Conservation (phyloP, 257 asterid genomes). For the Coffea canephora region DNA sequence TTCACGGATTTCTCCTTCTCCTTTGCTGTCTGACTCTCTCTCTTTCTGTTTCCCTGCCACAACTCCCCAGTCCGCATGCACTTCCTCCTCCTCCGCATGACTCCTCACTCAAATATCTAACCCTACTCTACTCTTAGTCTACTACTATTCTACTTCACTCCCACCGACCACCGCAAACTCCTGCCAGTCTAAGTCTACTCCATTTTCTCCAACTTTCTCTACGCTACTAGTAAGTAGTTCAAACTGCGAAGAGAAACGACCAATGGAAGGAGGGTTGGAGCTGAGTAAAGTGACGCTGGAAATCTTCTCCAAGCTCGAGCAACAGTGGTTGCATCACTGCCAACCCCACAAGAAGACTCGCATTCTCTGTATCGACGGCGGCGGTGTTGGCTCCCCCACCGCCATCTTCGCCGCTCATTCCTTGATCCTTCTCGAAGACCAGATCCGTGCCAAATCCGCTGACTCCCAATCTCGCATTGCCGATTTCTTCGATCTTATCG, state of each 20-base stretch:
- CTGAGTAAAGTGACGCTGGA: slow-evolving; percentile 70
- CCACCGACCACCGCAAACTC: neutral
- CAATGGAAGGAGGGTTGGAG: slow-evolving; percentile 43
- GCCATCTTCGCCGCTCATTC: slow-evolving; percentile 63
- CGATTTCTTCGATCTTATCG: slow-evolving; percentile 79
- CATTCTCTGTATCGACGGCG: slow-evolving; percentile 79
- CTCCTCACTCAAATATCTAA: neutral
- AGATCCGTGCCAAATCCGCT: slow-evolving; percentile 71
- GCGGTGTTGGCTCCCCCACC: slow-evolving; percentile 43
- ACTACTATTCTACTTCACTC: neutral
- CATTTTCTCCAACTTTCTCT: no score
- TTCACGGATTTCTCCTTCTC: slow-evolving; percentile 39
- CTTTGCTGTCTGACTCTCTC: neutral
- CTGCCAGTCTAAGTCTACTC: no score
- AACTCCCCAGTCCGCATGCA: slow-evolving; percentile 12
- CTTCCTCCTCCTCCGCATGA: neutral
- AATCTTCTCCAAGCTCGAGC: slow-evolving; percentile 87
- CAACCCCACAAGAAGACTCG: slow-evolving; percentile 79
- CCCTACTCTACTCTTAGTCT: neutral
- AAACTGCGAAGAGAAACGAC: no score
- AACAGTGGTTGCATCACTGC: slow-evolving; percentile 82
- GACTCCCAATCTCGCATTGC: slow-evolving; percentile 60
- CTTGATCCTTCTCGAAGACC: slow-evolving; percentile 68
- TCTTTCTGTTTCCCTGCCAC: slow-evolving; percentile 4
- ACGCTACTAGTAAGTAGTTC: no score